These are phyloP conservation scores for Pyronema domesticum DNA, from an alignment of 495 filamentous ascomycete genomes.

Conservation along the genomic window DNA sequence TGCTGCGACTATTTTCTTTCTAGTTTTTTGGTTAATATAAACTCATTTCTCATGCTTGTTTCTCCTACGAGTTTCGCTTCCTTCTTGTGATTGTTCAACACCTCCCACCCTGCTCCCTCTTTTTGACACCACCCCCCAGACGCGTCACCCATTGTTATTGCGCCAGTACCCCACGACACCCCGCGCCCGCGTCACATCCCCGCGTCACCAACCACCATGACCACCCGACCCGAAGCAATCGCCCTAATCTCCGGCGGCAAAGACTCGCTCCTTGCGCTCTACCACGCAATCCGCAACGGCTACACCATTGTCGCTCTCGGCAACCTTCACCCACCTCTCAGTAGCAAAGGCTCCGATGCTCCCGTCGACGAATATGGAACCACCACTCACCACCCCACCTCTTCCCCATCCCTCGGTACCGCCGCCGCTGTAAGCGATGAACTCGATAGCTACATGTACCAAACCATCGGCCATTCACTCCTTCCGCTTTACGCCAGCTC, in stretches of 20 bases:
- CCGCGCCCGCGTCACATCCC: background rate
- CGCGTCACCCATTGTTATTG: background rate
- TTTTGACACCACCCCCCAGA: background rate
- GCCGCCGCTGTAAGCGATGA: slow-evolving; percentile 25
- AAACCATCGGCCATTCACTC: slow-evolving; percentile 78
- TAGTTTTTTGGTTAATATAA: background rate
- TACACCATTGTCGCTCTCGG: slow-evolving; percentile 75
- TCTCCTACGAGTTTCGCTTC: background rate
- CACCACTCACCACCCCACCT: slow-evolving; percentile 1
- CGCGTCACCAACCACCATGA: background rate
- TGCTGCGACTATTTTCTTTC: background rate
- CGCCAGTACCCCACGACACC: background rate
- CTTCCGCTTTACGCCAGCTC: slow-evolving; percentile 71
- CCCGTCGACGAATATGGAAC: slow-evolving; percentile 1
- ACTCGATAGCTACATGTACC: slow-evolving; percentile 97
- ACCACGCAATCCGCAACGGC: slow-evolving; percentile 74
- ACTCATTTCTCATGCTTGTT: background rate
- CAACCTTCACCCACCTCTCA: slow-evolving; percentile 53
- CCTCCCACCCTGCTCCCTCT: background rate
- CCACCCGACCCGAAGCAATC: slow-evolving; percentile 41
- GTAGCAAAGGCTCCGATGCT: slow-evolving; percentile 3
- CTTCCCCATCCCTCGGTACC: background rate
- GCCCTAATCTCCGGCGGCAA: slow-evolving; percentile 91
- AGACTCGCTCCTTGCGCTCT: slow-evolving; percentile 82
- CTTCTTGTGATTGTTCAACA: background rate